These are phyloP conservation scores for Delphinella strobiligena DNA, from an alignment of 2,329 filamentous ascomycete species.

Conservation along the genomic window DNA sequence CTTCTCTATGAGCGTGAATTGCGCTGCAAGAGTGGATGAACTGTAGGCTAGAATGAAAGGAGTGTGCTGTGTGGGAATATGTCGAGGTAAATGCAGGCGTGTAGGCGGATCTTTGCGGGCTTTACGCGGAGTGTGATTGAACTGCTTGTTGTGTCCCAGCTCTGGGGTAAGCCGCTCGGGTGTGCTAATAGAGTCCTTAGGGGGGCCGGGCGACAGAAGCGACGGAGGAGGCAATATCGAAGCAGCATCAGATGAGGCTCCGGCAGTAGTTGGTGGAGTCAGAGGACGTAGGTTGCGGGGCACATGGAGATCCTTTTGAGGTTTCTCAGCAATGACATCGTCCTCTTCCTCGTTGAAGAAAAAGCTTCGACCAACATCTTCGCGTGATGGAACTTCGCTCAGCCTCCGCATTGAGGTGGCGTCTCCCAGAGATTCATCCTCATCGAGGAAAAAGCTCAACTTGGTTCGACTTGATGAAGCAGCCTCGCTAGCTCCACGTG, in stretches of 20 bases:
- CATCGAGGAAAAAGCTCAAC: constrained; percentile 40
- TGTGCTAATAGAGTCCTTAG: not conserved
- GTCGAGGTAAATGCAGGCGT: not conserved
- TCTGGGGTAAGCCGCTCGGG: not conserved
- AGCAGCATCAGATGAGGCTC: not conserved
- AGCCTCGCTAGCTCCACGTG: not conserved
- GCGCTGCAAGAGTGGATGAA: constrained; percentile 65
- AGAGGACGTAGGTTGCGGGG: constrained; percentile 27
- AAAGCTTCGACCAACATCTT: constrained; percentile 31
- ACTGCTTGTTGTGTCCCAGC: not conserved
- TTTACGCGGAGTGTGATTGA: not conserved
- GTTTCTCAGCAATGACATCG: constrained; percentile 17
- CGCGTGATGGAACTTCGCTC: constrained; percentile 1
- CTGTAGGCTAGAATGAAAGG: constrained; percentile 75
- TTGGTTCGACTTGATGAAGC: not conserved
- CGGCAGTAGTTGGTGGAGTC: constrained; percentile 31
- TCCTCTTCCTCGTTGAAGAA: constrained; percentile 36
- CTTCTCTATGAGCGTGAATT: constrained; percentile 77
- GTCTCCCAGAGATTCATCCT: constrained; percentile 44
- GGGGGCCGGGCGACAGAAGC: not conserved
- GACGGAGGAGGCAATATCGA: not conserved
- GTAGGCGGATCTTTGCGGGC: not conserved
- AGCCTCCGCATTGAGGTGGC: constrained; percentile 27
- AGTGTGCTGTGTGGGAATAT: constrained; percentile 38
- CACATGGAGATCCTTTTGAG: constrained; percentile 13